phyloP scores from a whole-genome alignment of 1,284 basidiomycete species.

The Termitomyces sp. region DNA sequence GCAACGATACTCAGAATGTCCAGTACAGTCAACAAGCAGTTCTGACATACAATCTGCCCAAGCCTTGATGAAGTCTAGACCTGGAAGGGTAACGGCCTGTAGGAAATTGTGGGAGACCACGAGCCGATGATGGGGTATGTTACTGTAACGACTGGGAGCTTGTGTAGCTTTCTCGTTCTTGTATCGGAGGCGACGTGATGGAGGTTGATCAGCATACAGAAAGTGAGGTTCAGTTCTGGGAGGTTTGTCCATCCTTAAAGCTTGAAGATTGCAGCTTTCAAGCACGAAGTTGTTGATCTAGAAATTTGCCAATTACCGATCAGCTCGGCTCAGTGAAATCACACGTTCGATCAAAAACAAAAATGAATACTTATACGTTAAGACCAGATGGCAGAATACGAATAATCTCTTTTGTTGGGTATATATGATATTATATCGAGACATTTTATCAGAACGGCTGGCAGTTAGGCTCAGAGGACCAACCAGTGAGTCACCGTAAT shows the following conservation, averaged over 20 bases:
- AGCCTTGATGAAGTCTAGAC: slow-evolving; percentile 5
- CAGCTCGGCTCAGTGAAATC: not conserved
- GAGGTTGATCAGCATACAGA: not conserved
- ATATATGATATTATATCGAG: too few species aligned
- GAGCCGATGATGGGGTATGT: not conserved
- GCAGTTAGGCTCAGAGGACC: too few species aligned
- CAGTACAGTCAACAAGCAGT: not conserved
- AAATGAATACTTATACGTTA: too few species aligned
- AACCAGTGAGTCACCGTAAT: not conserved
- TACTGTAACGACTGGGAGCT: not conserved
- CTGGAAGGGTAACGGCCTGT: slow-evolving; percentile 1
- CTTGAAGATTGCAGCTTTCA: too few species aligned
- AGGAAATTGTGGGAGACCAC: not conserved
- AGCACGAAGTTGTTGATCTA: not conserved
- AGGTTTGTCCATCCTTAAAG: not conserved
- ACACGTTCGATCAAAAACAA: not conserved
- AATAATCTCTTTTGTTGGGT: too few species aligned
- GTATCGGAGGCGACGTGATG: not conserved
- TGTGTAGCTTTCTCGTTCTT: not conserved
- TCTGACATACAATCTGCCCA: slow-evolving; percentile 5
- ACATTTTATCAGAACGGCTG: too few species aligned
- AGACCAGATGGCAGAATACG: too few species aligned
- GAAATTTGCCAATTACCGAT: not conserved
- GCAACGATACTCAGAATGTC: not conserved
- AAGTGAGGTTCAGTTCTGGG: not conserved